Conservation (phyloP, 73 alveolate species). For the Paramecium primaurelia region DNA sequence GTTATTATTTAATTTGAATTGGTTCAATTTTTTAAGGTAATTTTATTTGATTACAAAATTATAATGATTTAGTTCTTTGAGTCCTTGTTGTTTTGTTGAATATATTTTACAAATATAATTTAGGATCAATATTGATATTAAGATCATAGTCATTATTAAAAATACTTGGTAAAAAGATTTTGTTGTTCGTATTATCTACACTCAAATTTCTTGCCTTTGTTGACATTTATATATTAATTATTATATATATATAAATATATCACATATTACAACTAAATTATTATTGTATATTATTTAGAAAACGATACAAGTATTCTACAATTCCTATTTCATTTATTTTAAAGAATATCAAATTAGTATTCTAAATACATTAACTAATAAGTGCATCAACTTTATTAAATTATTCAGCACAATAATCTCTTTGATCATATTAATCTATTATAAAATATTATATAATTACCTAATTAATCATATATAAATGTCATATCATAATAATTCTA, state of each 20-base stretch:
- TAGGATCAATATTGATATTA: neutral
- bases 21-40: neutral
- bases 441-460: neutral
- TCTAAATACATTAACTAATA: neutral
- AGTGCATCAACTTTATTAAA: neutral
- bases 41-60: neutral
- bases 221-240: neutral
- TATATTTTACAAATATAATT: neutral
- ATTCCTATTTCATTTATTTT: neutral
- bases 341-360: neutral
- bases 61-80: neutral
- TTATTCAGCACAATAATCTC: constrained; percentile 19
- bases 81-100: neutral
- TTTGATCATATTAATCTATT: neutral
- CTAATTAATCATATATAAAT: neutral
- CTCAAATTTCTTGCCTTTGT: neutral
- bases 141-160: neutral
- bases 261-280: neutral
- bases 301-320: neutral
- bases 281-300: neutral
- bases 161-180: neutral
- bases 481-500: constrained; percentile 7
- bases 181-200: neutral
- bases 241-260: neutral
- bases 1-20: neutral